Evolutionary conservation across 768 basidiomycete genomes (phyloP).

Genomic region (Cubamyces sp.): DNA sequence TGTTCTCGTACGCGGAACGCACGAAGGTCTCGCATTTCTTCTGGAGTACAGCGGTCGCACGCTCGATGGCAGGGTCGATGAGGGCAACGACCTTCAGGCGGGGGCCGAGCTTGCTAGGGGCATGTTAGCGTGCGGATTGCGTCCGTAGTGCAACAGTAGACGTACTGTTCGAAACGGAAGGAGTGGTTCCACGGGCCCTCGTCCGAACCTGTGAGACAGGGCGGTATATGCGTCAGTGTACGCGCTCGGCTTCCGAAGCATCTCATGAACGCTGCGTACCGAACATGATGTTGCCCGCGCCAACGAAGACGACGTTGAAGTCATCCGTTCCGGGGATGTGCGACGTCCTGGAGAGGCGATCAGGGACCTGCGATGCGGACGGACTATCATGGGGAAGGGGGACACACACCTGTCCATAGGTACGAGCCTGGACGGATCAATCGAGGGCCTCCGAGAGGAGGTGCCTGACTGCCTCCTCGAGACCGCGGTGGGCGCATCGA

Average conservation of each 20-base stretch:
- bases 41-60: slow-evolving; percentile 77
- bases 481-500: slow-evolving; percentile 27
- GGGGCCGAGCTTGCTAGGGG: slow-evolving; percentile 83
- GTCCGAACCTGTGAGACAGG: slow-evolving; percentile 60
- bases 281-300: slow-evolving; percentile 99
- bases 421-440: slow-evolving; percentile 75
- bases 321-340: slow-evolving; percentile 65
- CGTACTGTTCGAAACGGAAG: slow-evolving; percentile 87
- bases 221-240: slow-evolving; percentile 2
- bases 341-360: slow-evolving; percentile 41
- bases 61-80: slow-evolving; percentile 87
- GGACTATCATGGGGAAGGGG: slow-evolving; percentile 9
- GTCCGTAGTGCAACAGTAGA: slow-evolving; percentile 11
- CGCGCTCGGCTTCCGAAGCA: background rate
- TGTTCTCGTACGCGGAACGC: slow-evolving; percentile 89
- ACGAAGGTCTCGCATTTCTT: slow-evolving; percentile 95
- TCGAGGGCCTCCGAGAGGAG: slow-evolving; percentile 67
- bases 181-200: slow-evolving; percentile 95
- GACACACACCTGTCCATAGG: slow-evolving; percentile 74
- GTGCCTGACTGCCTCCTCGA: slow-evolving; percentile 27
- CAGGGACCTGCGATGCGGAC: slow-evolving; percentile 23
- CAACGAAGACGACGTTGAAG: slow-evolving; percentile 95
- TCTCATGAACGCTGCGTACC: slow-evolving; percentile 47
- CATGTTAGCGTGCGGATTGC: background rate
- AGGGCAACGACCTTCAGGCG: slow-evolving; percentile 96